A percentile compares a stretch with the other conserved stretches of the same genome.
Conservation (phyloP, 2,329 filamentous ascomycete species). For the Phaeosphaeria sp. region DNA sequence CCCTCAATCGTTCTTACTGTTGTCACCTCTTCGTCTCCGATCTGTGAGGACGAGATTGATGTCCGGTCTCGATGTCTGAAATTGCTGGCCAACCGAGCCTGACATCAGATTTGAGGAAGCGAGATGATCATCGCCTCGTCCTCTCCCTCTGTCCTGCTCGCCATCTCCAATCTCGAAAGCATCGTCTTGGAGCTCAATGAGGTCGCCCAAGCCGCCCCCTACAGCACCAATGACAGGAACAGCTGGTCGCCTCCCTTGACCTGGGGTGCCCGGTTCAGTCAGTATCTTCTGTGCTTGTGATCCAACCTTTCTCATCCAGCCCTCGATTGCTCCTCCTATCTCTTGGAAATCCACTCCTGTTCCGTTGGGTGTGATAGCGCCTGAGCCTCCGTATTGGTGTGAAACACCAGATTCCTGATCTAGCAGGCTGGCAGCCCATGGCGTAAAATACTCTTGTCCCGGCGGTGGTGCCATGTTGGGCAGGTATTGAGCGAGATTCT, state of each 20-base stretch:
- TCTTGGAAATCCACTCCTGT: constrained; percentile 70
- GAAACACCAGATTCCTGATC: constrained; percentile 39
- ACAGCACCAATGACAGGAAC: constrained; percentile 48
- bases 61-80: constrained; percentile 40
- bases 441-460: constrained; percentile 62
- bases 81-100: constrained; percentile 26
- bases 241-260: constrained; percentile 37
- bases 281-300: constrained; percentile 59
- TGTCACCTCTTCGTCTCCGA: constrained; percentile 30
- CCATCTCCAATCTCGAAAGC: constrained; percentile 54
- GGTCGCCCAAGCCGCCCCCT: constrained; percentile 62
- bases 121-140: constrained; percentile 18
- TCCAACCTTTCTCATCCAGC: constrained; percentile 86
- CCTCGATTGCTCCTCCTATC: constrained; percentile 85
- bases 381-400: constrained; percentile 37
- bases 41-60: constrained; percentile 40
- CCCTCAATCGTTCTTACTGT: constrained; percentile 41
- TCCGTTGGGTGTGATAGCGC: constrained; percentile 38
- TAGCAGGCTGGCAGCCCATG: constrained; percentile 46
- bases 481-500: constrained; percentile 82
- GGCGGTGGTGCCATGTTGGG: constrained; percentile 71
- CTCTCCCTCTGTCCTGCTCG: constrained; percentile 37
- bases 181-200: constrained; percentile 74
- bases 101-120: constrained; percentile 25
- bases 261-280: constrained; percentile 40